Evolutionary conservation across 73 alveolate species (phyloP), one percentile per base, ranked within the genome.

Genomic region (Halteria grandinella): DNA sequence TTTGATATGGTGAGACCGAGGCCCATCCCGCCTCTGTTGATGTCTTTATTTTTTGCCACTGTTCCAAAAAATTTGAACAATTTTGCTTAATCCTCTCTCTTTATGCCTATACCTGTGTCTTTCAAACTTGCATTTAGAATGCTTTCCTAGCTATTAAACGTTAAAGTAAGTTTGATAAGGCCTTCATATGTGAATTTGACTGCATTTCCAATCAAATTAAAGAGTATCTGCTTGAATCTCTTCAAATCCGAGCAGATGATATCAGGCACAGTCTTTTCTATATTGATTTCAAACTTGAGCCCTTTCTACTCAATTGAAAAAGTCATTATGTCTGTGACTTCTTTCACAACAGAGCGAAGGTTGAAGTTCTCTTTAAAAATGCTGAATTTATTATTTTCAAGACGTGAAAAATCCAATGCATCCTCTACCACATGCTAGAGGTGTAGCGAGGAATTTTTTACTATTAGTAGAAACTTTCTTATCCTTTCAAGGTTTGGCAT

Each of bases 101-200:
- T 48, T 5, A 69, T 28, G 5, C 82, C 70, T 25, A 49, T 23
- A 47, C 70, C 82, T 25, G 62, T 33, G 55, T 69, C 82, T 20
- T 48, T 47, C 5, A 69, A 66, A 27, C 32, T 27, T n/a, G 43
- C 36, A 6, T 21, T 62, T 17, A 62, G 18, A 4, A 10, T 14
- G 6, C 34, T 10, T 39, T 15, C 50, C 50, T 11, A 11, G 34
- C n/a, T n/a, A n/a, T n/a, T n/a, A n/a, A 32, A 27, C 5, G 10
- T 14, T 7, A 58, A 10, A 28, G 4, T 5, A 7, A 58, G 40
- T 8, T 24, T 20, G 18, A 58, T 58, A 4, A 11, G 15, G 2
- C 75, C 75, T 29, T 27, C 8, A 58, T 7, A 8, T 4, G 75
- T 58, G 23, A 58, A 58, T 58, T 58, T 58, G 14, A 58, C 17